Evolutionary conservation across 2,329 filamentous ascomycete genomes (phyloP).

Genomic region (Penicillium sp.): DNA sequence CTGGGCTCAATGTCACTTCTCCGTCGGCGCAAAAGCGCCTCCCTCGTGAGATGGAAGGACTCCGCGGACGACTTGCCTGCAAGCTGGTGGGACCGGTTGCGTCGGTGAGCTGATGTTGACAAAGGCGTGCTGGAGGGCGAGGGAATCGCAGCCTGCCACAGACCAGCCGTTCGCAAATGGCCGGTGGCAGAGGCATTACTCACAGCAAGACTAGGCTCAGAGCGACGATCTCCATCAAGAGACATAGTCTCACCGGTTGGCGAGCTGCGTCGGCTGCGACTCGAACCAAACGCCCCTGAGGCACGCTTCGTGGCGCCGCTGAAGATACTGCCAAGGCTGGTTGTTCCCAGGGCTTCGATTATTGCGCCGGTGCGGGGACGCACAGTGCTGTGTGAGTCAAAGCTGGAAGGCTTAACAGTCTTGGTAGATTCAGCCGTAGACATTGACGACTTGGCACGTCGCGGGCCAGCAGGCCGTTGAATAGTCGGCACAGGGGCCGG

Average conservation of each 20-base stretch:
- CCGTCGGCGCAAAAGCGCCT: slow-evolving; percentile 34
- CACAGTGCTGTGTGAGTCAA: slow-evolving; percentile 21
- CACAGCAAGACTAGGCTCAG: slow-evolving; percentile 45
- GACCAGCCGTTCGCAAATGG: slow-evolving; percentile 40
- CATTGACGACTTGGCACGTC: slow-evolving; percentile 42
- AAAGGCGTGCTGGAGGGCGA: slow-evolving; percentile 12
- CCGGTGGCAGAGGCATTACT: slow-evolving; percentile 46
- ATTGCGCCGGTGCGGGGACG: slow-evolving; percentile 28
- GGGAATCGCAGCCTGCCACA: slow-evolving; percentile 29
- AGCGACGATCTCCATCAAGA: slow-evolving; percentile 36
- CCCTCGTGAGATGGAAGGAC: slow-evolving; percentile 35
- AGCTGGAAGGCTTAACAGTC: slow-evolving; percentile 41
- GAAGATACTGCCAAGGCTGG: slow-evolving; percentile 40
- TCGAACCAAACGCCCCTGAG: slow-evolving; percentile 33
- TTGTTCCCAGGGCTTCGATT: slow-evolving; percentile 31
- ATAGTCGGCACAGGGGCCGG: slow-evolving; percentile 22
- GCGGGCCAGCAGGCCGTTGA: slow-evolving; percentile 39
- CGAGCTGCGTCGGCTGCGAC: slow-evolving; percentile 36
- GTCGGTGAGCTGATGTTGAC: slow-evolving; percentile 29
- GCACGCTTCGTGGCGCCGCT: slow-evolving; percentile 40
- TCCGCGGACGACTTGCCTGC: slow-evolving; percentile 31
- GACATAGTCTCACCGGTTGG: slow-evolving; percentile 35
- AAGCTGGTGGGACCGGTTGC: slow-evolving; percentile 39
- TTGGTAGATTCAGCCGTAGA: slow-evolving; percentile 49
- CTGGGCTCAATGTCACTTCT: slow-evolving; percentile 26